Evolutionary conservation across 75 land plant species (phyloP), one percentile per base, ranked within the genome.

Genomic region (Picea sitchensis): DNA sequence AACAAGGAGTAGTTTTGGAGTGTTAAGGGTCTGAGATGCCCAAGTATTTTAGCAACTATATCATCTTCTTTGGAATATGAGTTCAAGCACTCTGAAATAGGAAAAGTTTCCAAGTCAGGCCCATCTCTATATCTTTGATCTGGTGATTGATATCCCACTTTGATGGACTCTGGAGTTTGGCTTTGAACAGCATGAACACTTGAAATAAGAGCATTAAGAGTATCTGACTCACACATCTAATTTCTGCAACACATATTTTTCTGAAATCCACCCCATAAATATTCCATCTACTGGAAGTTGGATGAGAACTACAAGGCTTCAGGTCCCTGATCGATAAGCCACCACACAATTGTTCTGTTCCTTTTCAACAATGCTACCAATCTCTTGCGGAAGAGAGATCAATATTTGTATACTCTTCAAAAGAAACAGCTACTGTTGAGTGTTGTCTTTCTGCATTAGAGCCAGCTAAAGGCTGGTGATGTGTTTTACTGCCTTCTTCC

Each of bases 1-100:
- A 20, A 82, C 86, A 47, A 86, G 83, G 61, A 95, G 80, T 7
- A 91, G 68, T 82, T 83, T 58, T 83, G 87, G 58, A 93, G 84
- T 0, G 73, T 76, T 41, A 32, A 59, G 8, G 99, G 88, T 57
- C 87, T 78, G 31, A 91, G 78, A 51, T 18, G 57, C 77, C 86
- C 81, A 26, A 97, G 69, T 32, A 90, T 87, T 17, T 80, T 80
- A 61, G 95, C 91, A 58, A 95, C 61, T 31, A 74, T 76, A 89
- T 96, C 97, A 68, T 90, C 86, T 73, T 81, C 80, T 65, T 77
- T 41, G 58, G 60, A 54, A 81, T 57, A 78, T 32, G 74, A 58
- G 56, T 75, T 21, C 11, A 41, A 44, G 76, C 15, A 51, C 6
- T 75, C 36, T 75, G 57, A 21, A 5, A 56, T 56, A 51, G 59